A percentile compares a stretch with the other conserved stretches of the same genome.
These are phyloP conservation scores for Simmondsia chinensis DNA, from an alignment of 148 eudicot species.

Conservation along the genomic window DNA sequence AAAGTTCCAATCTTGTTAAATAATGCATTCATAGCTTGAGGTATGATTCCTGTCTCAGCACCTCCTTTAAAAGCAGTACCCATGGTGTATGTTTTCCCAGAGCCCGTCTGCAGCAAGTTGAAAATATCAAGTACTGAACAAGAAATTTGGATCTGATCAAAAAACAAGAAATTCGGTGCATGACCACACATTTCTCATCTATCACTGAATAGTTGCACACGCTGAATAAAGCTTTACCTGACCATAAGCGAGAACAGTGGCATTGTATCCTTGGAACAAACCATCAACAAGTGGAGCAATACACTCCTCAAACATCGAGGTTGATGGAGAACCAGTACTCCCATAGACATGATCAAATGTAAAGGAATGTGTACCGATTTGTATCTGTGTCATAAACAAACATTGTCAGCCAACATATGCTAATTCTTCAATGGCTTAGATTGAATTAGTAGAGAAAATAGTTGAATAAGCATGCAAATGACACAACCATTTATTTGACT, in stretches of 20 bases:
- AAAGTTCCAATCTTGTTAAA: constrained; percentile 71
- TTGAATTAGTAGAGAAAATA: too few species aligned
- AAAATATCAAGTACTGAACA: constrained; percentile 8
- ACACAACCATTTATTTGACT: too few species aligned
- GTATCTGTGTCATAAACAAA: constrained; percentile 44
- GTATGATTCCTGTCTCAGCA: constrained; percentile 64
- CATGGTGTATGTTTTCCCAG: constrained; percentile 99
- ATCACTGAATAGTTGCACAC: constrained; percentile 1
- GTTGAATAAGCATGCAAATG: too few species aligned
- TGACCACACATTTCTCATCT: neutral
- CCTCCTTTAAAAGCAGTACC: constrained; percentile 87
- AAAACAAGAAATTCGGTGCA: neutral
- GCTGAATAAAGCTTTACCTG: constrained; percentile 44
- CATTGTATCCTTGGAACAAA: constrained; percentile 96
- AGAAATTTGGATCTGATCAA: constrained; percentile 3
- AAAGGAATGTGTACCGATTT: constrained; percentile 92
- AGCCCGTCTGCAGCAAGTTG: constrained; percentile 71
- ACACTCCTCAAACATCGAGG: constrained; percentile 86
- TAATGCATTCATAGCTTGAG: constrained; percentile 76
- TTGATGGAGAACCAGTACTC: constrained; percentile 62
- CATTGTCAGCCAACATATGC: too few species aligned
- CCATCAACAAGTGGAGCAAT: constrained; percentile 95
- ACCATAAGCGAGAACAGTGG: constrained; percentile 97
- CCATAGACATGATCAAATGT: constrained; percentile 98
- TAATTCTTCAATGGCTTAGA: too few species aligned